phyloP scores from a whole-genome alignment of 2,329 filamentous ascomycete genomes.

The Nothopassalora personata region DNA sequence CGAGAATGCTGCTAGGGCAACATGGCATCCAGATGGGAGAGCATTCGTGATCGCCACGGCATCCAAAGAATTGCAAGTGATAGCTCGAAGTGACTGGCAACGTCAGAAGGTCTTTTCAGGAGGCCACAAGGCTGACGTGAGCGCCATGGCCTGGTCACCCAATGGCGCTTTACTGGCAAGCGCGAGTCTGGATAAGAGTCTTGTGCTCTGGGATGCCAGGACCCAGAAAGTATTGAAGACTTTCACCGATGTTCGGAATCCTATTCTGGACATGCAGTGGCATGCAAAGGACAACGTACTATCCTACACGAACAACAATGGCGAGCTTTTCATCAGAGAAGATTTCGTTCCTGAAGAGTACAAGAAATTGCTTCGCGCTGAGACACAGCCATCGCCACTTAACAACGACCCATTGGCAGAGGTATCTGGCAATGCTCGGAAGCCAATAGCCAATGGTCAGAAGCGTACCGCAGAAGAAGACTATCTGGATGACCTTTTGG shows the following conservation, averaged over 20 bases:
- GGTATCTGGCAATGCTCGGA: constrained; percentile 59
- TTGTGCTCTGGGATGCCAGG: constrained; percentile 83
- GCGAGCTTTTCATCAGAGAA: constrained; percentile 86
- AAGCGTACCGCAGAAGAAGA: constrained; percentile 57
- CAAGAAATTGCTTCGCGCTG: constrained; percentile 44
- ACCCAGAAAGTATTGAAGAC: constrained; percentile 75
- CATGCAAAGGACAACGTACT: constrained; percentile 83
- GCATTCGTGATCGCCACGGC: constrained; percentile 83
- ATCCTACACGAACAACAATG: constrained; percentile 87
- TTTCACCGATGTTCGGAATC: constrained; percentile 64
- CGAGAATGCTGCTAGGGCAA: constrained; percentile 66
- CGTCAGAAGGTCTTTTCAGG: constrained; percentile 73
- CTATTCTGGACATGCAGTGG: constrained; percentile 83
- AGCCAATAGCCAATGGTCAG: constrained; percentile 49
- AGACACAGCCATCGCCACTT: constrained; percentile 72
- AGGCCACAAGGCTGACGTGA: constrained; percentile 79
- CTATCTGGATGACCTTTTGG: constrained; percentile 77
- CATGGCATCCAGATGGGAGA: constrained; percentile 92
- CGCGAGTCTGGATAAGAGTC: constrained; percentile 53
- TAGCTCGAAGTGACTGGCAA: constrained; percentile 87
- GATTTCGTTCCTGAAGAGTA: constrained; percentile 55
- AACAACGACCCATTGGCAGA: constrained; percentile 74
- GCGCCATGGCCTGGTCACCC: constrained; percentile 84
- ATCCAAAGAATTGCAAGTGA: constrained; percentile 74
- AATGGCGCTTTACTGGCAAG: constrained; percentile 82